Evolutionary conservation across 306 rosid genomes (phyloP).

Genomic region (Argentina anserina): DNA sequence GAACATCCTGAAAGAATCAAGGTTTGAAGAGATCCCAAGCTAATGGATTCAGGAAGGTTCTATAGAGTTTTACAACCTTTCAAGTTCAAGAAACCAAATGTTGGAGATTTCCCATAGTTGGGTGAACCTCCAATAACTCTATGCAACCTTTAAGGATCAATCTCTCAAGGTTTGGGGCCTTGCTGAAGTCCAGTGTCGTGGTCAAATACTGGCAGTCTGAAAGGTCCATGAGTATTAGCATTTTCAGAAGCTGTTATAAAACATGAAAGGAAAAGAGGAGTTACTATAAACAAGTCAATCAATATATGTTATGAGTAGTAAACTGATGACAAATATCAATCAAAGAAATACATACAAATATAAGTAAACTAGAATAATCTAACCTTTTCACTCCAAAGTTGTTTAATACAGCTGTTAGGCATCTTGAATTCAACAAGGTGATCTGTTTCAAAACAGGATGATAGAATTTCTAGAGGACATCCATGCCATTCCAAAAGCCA

Average conservation of each 20-base stretch:
- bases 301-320: no score
- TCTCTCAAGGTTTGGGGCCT: constrained; percentile 2
- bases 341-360: no score
- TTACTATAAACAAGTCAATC: no score
- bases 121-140: not conserved
- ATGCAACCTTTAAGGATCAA: constrained; percentile 9
- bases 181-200: constrained; percentile 1
- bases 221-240: constrained; percentile 2
- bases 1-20: constrained; percentile 14
- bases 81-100: not conserved
- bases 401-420: constrained; percentile 10
- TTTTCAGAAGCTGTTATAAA: not conserved
- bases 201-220: not conserved
- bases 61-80: not conserved
- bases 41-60: not conserved
- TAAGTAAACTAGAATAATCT: not conserved
- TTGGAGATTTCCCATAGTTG: not conserved
- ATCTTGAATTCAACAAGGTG: not conserved
- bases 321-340: no score
- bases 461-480: constrained; percentile 1
- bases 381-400: not conserved
- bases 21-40: not conserved
- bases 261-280: not conserved
- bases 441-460: not conserved
- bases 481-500: not conserved